A percentile compares a stretch with the other conserved stretches of the same genome.
These are phyloP conservation scores for Vicia sativa DNA, from an alignment of 306 rosid species.

Conservation along the genomic window DNA sequence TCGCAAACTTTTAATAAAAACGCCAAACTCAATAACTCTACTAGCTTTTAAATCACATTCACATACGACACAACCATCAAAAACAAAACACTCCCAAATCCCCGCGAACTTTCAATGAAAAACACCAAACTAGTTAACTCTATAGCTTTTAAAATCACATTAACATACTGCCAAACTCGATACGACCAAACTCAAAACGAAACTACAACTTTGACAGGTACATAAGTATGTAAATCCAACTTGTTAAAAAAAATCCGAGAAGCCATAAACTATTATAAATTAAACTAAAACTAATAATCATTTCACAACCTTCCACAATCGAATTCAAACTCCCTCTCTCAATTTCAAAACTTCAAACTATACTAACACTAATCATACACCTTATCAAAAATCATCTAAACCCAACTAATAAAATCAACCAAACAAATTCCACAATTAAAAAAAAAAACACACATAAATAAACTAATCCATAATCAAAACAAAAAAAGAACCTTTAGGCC, in stretches of 20 bases:
- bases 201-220: conserved; percentile 1
- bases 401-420: conserved; percentile 27
- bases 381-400: neutral
- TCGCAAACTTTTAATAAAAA: neutral
- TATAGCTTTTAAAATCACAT: neutral
- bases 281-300: neutral
- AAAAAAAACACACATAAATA: neutral
- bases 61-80: neutral
- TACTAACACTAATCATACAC: neutral
- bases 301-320: neutral
- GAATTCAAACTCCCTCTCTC: neutral
- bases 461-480: conserved; percentile 26
- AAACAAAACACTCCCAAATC: neutral
- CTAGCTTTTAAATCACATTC: neutral
- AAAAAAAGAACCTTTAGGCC: conserved; percentile 76
- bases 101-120: neutral
- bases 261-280: neutral
- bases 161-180: too few species aligned
- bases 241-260: neutral
- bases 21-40: conserved; percentile 17
- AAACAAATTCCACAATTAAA: neutral
- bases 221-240: neutral
- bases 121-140: too few species aligned
- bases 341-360: neutral
- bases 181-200: neutral